Base-by-base conservation (phyloP, 2,329 filamentous ascomycete genomes). In the Phaeomoniella chlamydospora region DNA sequence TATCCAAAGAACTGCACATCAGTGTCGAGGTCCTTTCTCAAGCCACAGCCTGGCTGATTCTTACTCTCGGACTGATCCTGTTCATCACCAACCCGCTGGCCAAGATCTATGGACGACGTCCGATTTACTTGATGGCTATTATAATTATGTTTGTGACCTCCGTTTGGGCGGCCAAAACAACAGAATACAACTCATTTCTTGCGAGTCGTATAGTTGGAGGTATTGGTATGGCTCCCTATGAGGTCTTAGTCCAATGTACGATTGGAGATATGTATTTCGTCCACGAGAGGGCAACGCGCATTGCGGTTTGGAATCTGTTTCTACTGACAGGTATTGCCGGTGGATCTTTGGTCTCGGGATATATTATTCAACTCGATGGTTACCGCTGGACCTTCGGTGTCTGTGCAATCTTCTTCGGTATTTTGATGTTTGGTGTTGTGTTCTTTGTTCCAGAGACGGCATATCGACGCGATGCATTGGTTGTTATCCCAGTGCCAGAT, bases 81-180 rank as follows among this genome's bases (percentile, higher is more conserved):
- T 65, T 71, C 44, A 53, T 71, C 34, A 59, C 64, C 40, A 68
- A 68, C 43, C 67, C 68, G 0, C 50, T 70, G 4, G 67, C 67
- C 2, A 64, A 68, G 35, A 65, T 68, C 37, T 54, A 62, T 38
- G 68, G 68, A 11, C 58, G 62, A 14, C 56, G 68, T 2, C 64
- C 68, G 1, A 58, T 71, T 3, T 71, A 68, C 46, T 49, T 70
- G 3, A 22, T 64, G 14, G 59, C 62, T 29, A 63, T 60, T 38
- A 44, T 59, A 29, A 58, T 67, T 38, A 65, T 70, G 53, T 56
- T 70, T 33, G 55, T 56, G 0, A 59, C 60, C 4, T 63, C 56
- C 32, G 55, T 71, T 33, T 71, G 67, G 67, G 60, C 62, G 18
- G 58, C 59, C 2, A 49, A 57, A 2, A 55, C 62, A 12, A 55